Base-by-base conservation (phyloP, 1,139 yeast species). In the Nematodospora anomalae region DNA sequence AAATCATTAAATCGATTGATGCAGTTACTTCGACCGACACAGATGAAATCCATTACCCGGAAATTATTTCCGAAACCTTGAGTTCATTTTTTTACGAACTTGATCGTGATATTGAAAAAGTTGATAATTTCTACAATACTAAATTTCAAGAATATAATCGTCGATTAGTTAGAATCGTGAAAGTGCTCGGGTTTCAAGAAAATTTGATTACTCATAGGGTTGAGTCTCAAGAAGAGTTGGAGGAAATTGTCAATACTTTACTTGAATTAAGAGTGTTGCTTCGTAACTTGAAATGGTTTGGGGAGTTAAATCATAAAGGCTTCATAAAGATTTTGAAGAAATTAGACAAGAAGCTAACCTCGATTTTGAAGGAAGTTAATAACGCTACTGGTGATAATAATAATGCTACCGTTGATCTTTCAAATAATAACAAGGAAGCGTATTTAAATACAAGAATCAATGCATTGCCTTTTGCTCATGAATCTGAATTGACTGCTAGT, bases 241-340 rank as follows among this genome's bases (percentile, higher is more conserved):
- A 85, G 42, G 97, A 92, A 54, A 70, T 89, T 31, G 71, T 85
- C 35, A 80, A 80, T 18, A 83, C 88, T 16, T 64, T 90, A 31
- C 68, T 88, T 25, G 97, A 89, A 55, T 67, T 89, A 39, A 74
- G 95, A 35, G 72, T 83, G n/a, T 78, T 80, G 44, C 78, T 85
- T 44, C 73, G 96, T 41, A 89, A 89, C 59, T 68, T 92, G 55
- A 83, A 83, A 57, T 90, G 97, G 96, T 92, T 79, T 58, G 95
- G 95, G 12, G 97, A 90, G 51, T 76, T 90, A 52, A 92, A 92
- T 64, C 88, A 85, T 57, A 81, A 92, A 44, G 98, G 96, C 0
- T 85, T 89, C 52, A 75, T 80, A 40, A 92, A 92, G 65, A 92
- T 92, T 47, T 69, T 92, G 55, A 92, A 92, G 64, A 89, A 89